These are phyloP conservation scores for Podochytrium sp. DNA, from an alignment of 192 early-diverging fungal genomes.

Conservation along the genomic window DNA sequence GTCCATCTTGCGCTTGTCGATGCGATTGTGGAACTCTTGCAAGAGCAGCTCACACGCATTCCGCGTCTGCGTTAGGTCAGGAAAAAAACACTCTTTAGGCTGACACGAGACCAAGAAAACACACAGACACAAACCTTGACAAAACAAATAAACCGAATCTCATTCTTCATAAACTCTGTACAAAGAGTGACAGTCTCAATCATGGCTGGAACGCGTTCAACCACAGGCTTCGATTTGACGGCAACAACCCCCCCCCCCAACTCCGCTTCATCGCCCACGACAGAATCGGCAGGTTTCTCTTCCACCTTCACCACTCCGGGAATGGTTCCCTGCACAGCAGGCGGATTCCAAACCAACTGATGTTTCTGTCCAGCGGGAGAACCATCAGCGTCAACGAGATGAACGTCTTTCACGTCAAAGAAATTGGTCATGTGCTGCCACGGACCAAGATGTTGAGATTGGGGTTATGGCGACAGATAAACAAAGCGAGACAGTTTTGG, in stretches of 20 bases:
- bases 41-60: conserved; percentile 54
- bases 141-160: conserved; percentile 42
- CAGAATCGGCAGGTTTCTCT: conserved; percentile 19
- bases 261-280: not conserved
- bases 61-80: conserved; percentile 61
- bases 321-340: conserved; percentile 2
- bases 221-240: not conserved
- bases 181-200: conserved; percentile 12
- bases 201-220: not conserved
- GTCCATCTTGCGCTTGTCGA: conserved; percentile 16
- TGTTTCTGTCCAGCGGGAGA: conserved; percentile 46
- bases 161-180: conserved; percentile 3
- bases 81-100: conserved; percentile 27
- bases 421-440: conserved; percentile 43
- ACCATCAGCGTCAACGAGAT: conserved; percentile 35
- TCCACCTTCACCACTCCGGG: conserved; percentile 7
- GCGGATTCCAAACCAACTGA: conserved; percentile 49
- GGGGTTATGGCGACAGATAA: not conserved
- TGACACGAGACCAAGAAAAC: not conserved
- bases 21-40: conserved; percentile 39
- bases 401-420: conserved; percentile 37
- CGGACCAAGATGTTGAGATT: not conserved
- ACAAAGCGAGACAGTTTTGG: not conserved
- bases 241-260: not conserved
- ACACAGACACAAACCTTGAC: conserved; percentile 45